Conservation (phyloP, 495 filamentous ascomycete genomes). For the Symbiotaphrina buchneri region DNA sequence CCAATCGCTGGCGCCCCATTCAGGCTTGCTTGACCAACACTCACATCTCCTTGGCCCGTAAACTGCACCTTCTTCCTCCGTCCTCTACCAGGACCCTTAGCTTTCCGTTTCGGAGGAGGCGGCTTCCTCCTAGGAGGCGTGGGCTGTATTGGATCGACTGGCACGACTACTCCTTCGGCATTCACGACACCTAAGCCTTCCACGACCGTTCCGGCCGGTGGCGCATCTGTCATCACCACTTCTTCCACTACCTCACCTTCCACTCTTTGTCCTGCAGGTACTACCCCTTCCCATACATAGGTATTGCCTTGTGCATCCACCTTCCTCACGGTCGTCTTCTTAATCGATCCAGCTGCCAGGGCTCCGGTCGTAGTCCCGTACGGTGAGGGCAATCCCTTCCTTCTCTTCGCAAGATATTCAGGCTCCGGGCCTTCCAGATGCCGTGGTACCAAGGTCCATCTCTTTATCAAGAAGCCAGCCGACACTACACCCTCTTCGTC, state of each 20-base stretch:
- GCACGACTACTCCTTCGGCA: constrained; percentile 35
- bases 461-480: constrained; percentile 11
- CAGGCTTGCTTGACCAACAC: neutral
- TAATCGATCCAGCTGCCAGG: constrained; percentile 26
- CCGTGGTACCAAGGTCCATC: constrained; percentile 61
- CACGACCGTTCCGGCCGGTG: constrained; percentile 32
- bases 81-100: constrained; percentile 15
- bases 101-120: constrained; percentile 56
- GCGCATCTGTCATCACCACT: constrained; percentile 15
- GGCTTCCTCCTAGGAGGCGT: constrained; percentile 31
- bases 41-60: neutral
- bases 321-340: constrained; percentile 55
- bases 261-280: constrained; percentile 57
- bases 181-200: constrained; percentile 39
- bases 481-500: constrained; percentile 28
- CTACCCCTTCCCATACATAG: constrained; percentile 57
- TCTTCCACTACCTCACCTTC: constrained; percentile 59
- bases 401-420: constrained; percentile 71
- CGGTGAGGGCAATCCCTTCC: constrained; percentile 44
- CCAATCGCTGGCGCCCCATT: constrained; percentile 1
- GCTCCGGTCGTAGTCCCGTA: constrained; percentile 14
- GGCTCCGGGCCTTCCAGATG: constrained; percentile 51
- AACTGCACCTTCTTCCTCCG: constrained; percentile 14
- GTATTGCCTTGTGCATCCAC: constrained; percentile 58
- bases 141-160: constrained; percentile 22